Percentiles rank a stretch among this genome's conserved stretches.
phyloP scores from a whole-genome alignment of 805 yeast species.

The Candida parachauliodes region DNA sequence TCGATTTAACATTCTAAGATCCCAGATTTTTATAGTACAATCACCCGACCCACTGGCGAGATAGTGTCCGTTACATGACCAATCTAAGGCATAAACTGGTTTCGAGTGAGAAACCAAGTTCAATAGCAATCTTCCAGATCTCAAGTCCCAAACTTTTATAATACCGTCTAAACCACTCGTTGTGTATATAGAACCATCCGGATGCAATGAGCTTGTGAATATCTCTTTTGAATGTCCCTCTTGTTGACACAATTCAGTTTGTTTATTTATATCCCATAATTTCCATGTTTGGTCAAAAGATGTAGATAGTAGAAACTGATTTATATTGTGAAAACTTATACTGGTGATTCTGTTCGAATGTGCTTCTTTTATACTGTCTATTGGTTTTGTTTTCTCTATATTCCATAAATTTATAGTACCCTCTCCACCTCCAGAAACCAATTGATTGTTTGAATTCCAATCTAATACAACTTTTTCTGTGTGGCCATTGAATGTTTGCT shows the following conservation, averaged over 20 bases:
- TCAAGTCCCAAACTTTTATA: constrained; percentile 78
- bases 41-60: constrained; percentile 85
- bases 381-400: constrained; percentile 14
- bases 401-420: constrained; percentile 35
- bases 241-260: constrained; percentile 50
- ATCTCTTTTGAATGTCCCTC: constrained; percentile 85
- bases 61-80: constrained; percentile 73
- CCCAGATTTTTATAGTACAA: constrained; percentile 81
- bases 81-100: constrained; percentile 67
- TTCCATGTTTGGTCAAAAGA: constrained; percentile 89
- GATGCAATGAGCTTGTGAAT: constrained; percentile 57
- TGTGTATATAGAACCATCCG: constrained; percentile 73
- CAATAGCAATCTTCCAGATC: constrained; percentile 67
- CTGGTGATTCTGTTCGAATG: constrained; percentile 55
- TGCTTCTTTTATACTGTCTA: constrained; percentile 18
- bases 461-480: constrained; percentile 66
- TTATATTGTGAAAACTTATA: constrained; percentile 60
- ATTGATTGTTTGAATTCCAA: constrained; percentile 46
- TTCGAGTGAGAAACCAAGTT: constrained; percentile 64
- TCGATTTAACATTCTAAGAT: constrained; percentile 47
- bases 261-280: constrained; percentile 67
- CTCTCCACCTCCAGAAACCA: constrained; percentile 38
- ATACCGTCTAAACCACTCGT: constrained; percentile 78
- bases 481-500: constrained; percentile 39
- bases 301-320: constrained; percentile 59